phyloP scores from a whole-genome alignment of 306 rosid genomes.

The Medicago arabica region DNA sequence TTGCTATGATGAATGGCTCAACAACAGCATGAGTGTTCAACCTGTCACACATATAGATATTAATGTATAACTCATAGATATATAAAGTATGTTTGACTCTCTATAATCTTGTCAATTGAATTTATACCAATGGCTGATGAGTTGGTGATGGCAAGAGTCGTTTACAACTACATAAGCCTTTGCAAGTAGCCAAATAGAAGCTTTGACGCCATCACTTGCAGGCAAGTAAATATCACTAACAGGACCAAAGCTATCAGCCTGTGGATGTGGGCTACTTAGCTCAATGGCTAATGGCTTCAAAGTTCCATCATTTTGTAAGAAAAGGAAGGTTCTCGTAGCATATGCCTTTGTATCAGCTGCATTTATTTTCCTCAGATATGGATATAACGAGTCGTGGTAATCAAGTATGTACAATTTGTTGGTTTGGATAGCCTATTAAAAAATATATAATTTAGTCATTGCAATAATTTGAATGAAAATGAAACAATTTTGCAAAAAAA shows the following conservation, averaged over 20 bases:
- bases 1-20: constrained; percentile 63
- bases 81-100: not conserved
- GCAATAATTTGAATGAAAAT: not conserved
- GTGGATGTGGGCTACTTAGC: constrained; percentile 62
- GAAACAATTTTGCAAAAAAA: not conserved
- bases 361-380: constrained; percentile 66
- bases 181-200: constrained; percentile 67
- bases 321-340: constrained; percentile 68
- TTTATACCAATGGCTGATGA: constrained; percentile 69
- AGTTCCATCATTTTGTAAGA: constrained; percentile 70
- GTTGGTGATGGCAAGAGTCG: constrained; percentile 75
- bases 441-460: constrained; percentile 1
- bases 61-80: not conserved
- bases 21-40: constrained; percentile 76
- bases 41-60: constrained; percentile 47
- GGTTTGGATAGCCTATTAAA: constrained; percentile 57
- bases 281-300: constrained; percentile 80
- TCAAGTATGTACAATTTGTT: constrained; percentile 66
- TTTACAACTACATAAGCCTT: constrained; percentile 75
- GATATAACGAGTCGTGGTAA: constrained; percentile 66
- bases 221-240: constrained; percentile 57
- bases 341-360: constrained; percentile 54
- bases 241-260: constrained; percentile 62
- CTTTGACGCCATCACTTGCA: constrained; percentile 59
- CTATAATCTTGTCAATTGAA: not conserved